Evolutionary conservation across 495 filamentous ascomycete genomes (phyloP), one percentile per base, ranked within the genome.

Genomic region (Lasiosphaeria miniovina): DNA sequence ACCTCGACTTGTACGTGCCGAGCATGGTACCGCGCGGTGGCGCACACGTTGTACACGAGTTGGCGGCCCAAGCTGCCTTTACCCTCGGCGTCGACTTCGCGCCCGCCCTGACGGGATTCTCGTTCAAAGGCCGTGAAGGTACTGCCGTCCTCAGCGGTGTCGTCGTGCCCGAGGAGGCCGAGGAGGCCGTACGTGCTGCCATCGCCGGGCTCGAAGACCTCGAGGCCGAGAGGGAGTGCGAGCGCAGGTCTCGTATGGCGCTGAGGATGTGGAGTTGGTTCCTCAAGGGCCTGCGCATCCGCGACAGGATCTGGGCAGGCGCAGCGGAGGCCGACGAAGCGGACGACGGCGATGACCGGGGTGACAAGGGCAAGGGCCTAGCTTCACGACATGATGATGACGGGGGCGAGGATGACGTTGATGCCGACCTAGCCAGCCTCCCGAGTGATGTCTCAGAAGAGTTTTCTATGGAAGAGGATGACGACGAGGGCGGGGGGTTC

Each of bases 1-100:
- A 99, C 64, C 66, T 98, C 46, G 94, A 98, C 68, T 66, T 98
- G 32, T 98, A 93, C 68, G 90, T 94, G 9, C 88, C 93, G 1
- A 91, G 85, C 61, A 99, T 99, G 94, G 78, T 97, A 7, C 94
- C 94, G 0, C 70, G 79, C 12, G 95, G 94, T 12, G 94, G 87
- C 1, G 78, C 80, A 41, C 90, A 99, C 36, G 56, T 80, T 1
- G 38, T 70, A 49, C 81, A 88, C 65, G 79, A 85, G 33, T 79
- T 87, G 38, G 86, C 89, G n/a, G 76, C 81, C 5, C 80, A 80
- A 41, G 92, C 93, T 1, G 91, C 91, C 24, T 84, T 80, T 55
- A 76, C 95, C 7, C 67, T 97, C 4, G 88, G 90, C 0, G 78
- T 98, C 38, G 93, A 98, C 72, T 95, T 87, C 63, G 90, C 90